A percentile compares a stretch with the other conserved stretches of the same genome.
Evolutionary conservation across 495 filamentous ascomycete genomes (phyloP).

Genomic region (Delitschia confertaspora): DNA sequence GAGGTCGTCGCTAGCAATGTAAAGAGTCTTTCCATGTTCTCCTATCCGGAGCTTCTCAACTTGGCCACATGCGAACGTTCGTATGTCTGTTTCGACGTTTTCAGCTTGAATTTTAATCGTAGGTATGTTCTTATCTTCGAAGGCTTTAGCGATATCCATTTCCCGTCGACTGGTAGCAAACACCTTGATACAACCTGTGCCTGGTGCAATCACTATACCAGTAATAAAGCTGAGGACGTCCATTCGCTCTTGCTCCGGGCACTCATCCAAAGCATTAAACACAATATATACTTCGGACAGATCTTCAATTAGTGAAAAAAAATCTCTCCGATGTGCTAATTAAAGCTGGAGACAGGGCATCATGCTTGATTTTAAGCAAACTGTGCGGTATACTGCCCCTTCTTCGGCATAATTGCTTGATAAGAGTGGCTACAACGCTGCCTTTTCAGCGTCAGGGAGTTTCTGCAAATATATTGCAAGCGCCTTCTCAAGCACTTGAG

Average conservation of each 20-base stretch:
- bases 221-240: constrained; percentile 1
- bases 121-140: not conserved
- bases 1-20: not conserved
- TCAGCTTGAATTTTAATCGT: not conserved
- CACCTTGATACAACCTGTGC: not conserved
- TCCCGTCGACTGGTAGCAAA: not conserved
- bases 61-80: not conserved
- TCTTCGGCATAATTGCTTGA: not conserved
- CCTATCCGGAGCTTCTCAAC: not conserved
- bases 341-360: not conserved
- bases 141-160: constrained; percentile 1
- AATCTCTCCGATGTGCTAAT: constrained; percentile 1
- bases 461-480: too few species aligned
- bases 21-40: constrained; percentile 1
- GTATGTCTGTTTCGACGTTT: not conserved
- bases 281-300: not conserved
- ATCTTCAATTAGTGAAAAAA: not conserved
- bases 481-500: too few species aligned
- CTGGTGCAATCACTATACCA: not conserved
- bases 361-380: not conserved
- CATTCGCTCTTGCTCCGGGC: not conserved
- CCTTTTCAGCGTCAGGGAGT: too few species aligned
- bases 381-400: not conserved
- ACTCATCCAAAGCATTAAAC: constrained; percentile 1
- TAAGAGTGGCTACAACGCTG: not conserved